Evolutionary conservation across 495 filamentous ascomycete species (phyloP).

Genomic region (Aspergillus baeticus): DNA sequence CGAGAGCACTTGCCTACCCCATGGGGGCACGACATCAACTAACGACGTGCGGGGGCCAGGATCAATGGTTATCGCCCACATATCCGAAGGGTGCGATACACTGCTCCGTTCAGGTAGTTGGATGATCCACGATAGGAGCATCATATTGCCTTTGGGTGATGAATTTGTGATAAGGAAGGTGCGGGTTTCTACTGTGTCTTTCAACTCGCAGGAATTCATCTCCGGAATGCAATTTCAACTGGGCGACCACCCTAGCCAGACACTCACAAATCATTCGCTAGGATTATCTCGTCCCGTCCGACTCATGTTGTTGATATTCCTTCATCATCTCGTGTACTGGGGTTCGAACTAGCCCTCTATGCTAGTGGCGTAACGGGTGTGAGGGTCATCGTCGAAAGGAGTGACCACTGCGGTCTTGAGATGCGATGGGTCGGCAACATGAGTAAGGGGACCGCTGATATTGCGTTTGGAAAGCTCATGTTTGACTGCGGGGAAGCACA

Average conservation of each 20-base stretch:
- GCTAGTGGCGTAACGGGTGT: neutral
- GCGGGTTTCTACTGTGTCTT: neutral
- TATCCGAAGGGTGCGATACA: neutral
- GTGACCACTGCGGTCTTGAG: neutral
- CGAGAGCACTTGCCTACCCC: no score
- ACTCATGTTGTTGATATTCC: neutral
- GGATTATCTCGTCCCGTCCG: neutral
- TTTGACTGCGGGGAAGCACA: neutral
- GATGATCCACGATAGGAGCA: neutral
- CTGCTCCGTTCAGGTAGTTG: neutral
- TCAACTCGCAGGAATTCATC: slow-evolving; percentile 3
- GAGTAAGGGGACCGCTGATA: neutral
- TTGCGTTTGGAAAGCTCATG: neutral
- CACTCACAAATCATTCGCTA: neutral
- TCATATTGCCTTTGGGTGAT: neutral
- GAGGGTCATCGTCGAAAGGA: neutral
- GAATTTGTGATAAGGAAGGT: neutral
- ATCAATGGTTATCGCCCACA: neutral
- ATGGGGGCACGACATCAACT: no score
- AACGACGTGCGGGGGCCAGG: neutral
- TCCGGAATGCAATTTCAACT: slow-evolving; percentile 1
- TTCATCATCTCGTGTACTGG: neutral
- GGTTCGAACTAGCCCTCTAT: neutral
- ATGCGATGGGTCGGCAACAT: neutral
- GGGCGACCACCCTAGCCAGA: neutral